Percentiles rank a stretch among this genome's conserved stretches.
These are phyloP conservation scores for Typha latifolia DNA, from an alignment of 176 grass and related monocot species.

Conservation along the genomic window DNA sequence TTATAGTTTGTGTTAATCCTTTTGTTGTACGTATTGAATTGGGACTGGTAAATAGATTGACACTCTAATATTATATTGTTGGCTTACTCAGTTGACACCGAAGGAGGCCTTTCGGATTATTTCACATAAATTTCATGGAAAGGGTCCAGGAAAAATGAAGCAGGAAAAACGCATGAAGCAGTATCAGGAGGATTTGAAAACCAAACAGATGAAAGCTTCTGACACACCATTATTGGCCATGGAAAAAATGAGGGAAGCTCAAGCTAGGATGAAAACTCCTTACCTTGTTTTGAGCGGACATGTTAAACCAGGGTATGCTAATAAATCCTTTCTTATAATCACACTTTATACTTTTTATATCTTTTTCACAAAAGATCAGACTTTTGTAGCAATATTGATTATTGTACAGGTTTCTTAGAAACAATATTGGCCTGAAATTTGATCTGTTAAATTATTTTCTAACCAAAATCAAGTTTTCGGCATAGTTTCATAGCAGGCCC, in stretches of 20 bases:
- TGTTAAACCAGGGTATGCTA: conserved; percentile 66
- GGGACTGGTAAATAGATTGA: neutral
- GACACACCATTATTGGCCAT: conserved; percentile 58
- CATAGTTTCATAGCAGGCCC: too few species aligned
- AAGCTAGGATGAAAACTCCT: conserved; percentile 61
- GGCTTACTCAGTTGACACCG: conserved; percentile 52
- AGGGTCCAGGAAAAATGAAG: conserved; percentile 91
- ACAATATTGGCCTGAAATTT: too few species aligned
- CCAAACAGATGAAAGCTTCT: conserved; percentile 79
- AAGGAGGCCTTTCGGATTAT: conserved; percentile 83
- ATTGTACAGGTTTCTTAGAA: too few species aligned
- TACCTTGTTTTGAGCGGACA: conserved; percentile 76
- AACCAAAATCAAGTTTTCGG: too few species aligned
- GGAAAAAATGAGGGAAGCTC: conserved; percentile 90
- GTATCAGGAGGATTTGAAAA: conserved; percentile 70
- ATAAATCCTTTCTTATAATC: neutral
- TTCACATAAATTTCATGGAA: conserved; percentile 93
- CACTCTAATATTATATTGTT: neutral
- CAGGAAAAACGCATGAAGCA: conserved; percentile 74
- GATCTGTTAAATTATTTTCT: too few species aligned
- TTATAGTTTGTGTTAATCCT: neutral
- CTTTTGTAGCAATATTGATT: too few species aligned
- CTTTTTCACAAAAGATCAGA: too few species aligned
- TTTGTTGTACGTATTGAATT: neutral
- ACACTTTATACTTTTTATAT: neutral